These are phyloP conservation scores for Ananas comosus DNA, from an alignment of 176 grass and related monocot species.

Conservation along the genomic window DNA sequence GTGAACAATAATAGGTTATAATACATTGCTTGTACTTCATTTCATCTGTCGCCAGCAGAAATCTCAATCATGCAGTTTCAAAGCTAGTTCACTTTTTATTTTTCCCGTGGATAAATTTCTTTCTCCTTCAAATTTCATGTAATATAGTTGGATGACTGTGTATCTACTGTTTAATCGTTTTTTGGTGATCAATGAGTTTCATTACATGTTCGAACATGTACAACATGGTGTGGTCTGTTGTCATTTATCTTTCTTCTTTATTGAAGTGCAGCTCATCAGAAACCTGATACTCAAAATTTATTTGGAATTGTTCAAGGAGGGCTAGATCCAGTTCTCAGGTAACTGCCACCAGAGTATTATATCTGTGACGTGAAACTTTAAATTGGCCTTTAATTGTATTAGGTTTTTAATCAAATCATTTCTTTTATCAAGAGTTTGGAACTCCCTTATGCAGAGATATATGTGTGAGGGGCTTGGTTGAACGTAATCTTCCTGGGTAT, in stretches of 20 bases:
- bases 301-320: conserved; percentile 99
- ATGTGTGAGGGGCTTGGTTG: conserved; percentile 73
- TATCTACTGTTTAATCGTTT: no score
- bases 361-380: neutral
- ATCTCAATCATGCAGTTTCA: no score
- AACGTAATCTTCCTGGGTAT: conserved; percentile 91
- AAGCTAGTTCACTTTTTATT: no score
- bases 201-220: no score
- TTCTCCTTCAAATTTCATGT: no score
- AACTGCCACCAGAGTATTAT: conserved; percentile 24
- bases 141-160: no score
- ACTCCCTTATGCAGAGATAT: conserved; percentile 59
- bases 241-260: conserved; percentile 11
- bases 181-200: no score
- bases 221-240: no score
- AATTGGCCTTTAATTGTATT: neutral
- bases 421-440: conserved; percentile 9
- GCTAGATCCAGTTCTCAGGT: conserved; percentile 90
- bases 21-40: neutral
- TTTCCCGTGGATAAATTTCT: no score
- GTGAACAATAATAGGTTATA: neutral
- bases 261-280: conserved; percentile 86
- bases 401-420: neutral
- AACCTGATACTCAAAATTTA: conserved; percentile 81
- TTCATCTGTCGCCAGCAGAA: no score